phyloP scores from a whole-genome alignment of 306 rosid genomes.

The Trifolium subterraneum region DNA sequence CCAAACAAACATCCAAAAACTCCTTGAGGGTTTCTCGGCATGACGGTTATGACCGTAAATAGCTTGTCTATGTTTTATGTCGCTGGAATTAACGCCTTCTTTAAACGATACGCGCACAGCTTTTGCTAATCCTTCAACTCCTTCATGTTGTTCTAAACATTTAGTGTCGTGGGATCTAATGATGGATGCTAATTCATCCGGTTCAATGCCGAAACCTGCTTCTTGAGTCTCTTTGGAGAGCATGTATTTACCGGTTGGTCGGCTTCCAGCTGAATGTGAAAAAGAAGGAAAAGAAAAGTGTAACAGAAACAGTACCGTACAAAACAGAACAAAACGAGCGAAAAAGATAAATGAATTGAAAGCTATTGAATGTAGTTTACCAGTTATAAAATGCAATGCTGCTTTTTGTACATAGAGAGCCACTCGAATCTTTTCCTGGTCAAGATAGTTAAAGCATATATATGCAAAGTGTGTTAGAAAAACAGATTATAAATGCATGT shows the following conservation, averaged over 20 bases:
- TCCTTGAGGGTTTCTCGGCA: conserved; percentile 73
- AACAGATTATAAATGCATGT: conserved; percentile 30
- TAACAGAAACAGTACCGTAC: not conserved
- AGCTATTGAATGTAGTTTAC: conserved; percentile 44
- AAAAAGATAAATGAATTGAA: not conserved
- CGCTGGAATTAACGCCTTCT: conserved; percentile 57
- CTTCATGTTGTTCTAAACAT: conserved; percentile 54
- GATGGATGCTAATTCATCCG: conserved; percentile 68
- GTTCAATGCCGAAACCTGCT: conserved; percentile 72
- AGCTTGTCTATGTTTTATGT: conserved; percentile 56
- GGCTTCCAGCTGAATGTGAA: conserved; percentile 59
- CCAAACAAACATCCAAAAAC: conserved; percentile 88
- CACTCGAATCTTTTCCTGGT: conserved; percentile 76
- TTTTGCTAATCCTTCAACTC: conserved; percentile 68
- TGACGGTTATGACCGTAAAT: conserved; percentile 60
- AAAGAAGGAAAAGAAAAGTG: conserved; percentile 4
- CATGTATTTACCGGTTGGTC: conserved; percentile 34
- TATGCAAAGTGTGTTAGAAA: conserved; percentile 26
- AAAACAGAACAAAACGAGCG: not conserved
- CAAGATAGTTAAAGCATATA: conserved; percentile 43
- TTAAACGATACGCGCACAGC: conserved; percentile 54
- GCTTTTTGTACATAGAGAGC: conserved; percentile 82
- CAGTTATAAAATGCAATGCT: conserved; percentile 75
- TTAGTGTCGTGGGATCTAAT: conserved; percentile 63
- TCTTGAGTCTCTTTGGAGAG: conserved; percentile 58